These are phyloP conservation scores for Mortierella sp. DNA, from an alignment of 371 early-diverging fungal species.

Conservation along the genomic window DNA sequence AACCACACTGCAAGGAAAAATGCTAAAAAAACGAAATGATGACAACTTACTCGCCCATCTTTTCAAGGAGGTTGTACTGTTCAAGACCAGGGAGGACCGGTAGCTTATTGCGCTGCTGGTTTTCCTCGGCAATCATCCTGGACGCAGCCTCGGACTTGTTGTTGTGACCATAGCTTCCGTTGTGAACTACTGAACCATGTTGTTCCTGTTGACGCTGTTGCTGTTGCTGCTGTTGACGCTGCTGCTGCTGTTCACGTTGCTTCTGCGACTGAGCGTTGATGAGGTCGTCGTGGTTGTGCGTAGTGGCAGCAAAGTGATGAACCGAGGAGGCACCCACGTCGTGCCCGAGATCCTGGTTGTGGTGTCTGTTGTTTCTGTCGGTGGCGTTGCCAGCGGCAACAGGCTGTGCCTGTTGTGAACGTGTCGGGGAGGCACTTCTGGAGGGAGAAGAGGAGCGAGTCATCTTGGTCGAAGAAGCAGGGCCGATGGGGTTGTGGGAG, in stretches of 20 bases:
- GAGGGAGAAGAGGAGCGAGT: slow-evolving; percentile 6
- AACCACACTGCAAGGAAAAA: neutral
- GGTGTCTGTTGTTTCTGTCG: slow-evolving; percentile 1
- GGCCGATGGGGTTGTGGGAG: neutral
- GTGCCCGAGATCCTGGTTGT: slow-evolving; percentile 12
- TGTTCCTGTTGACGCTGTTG: slow-evolving; percentile 5
- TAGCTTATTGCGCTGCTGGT: slow-evolving; percentile 58
- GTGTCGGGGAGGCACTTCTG: slow-evolving; percentile 16
- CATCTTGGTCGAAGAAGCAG: slow-evolving; percentile 9
- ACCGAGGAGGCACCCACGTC: slow-evolving; percentile 13
- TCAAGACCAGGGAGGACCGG: slow-evolving; percentile 70
- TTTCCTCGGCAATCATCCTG: slow-evolving; percentile 45
- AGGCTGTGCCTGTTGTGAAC: neutral
- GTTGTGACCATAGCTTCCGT: slow-evolving; percentile 26
- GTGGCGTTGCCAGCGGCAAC: slow-evolving; percentile 5
- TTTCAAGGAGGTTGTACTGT: slow-evolving; percentile 64
- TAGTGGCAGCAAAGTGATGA: slow-evolving; percentile 26
- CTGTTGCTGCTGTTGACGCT: neutral
- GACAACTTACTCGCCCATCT: slow-evolving; percentile 78
- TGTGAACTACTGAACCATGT: neutral
- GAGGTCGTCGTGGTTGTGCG: neutral
- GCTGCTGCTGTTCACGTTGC: slow-evolving; percentile 5
- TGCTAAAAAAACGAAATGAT: neutral
- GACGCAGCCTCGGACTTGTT: slow-evolving; percentile 48
- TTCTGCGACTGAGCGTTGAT: neutral